Conservation (phyloP, 2,329 filamentous ascomycete species). For the Leptographium galeiforme region DNA sequence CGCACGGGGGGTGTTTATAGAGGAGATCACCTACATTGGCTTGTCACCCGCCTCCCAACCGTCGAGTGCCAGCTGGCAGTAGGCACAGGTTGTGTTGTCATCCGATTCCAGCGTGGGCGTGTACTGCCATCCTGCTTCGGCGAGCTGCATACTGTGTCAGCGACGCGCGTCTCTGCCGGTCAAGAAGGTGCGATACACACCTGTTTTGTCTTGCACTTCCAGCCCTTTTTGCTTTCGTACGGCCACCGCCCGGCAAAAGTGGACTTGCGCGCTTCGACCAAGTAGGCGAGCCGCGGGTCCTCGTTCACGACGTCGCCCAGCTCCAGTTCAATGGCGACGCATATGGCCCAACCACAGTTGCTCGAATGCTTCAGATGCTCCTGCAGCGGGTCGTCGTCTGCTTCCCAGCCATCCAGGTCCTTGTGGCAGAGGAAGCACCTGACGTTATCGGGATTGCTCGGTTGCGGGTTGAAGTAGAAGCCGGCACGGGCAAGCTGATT, state of each 20-base stretch:
- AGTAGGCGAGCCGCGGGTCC: conserved; percentile 58
- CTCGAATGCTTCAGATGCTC: conserved; percentile 79
- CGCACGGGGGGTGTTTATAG: not conserved
- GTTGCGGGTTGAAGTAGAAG: conserved; percentile 73
- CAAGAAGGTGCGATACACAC: conserved; percentile 27
- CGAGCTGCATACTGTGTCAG: conserved; percentile 44
- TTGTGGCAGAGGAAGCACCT: conserved; percentile 79
- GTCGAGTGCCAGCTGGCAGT: conserved; percentile 80
- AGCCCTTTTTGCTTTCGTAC: conserved; percentile 74
- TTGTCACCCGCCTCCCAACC: conserved; percentile 92
- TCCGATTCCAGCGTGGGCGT: conserved; percentile 72
- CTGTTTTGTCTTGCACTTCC: conserved; percentile 83
- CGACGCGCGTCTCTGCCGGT: not conserved
- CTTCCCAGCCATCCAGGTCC: conserved; percentile 83
- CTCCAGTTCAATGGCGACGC: conserved; percentile 46
- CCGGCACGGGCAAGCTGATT: conserved; percentile 73
- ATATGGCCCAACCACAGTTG: conserved; percentile 78
- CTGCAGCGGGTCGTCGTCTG: conserved; percentile 64
- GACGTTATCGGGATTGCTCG: conserved; percentile 71
- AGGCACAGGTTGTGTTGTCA: conserved; percentile 82
- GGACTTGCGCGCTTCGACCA: conserved; percentile 63
- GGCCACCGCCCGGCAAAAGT: conserved; percentile 85
- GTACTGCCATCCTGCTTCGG: conserved; percentile 87
- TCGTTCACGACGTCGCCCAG: conserved; percentile 50
- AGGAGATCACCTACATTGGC: conserved; percentile 48